Evolutionary conservation across 2,329 filamentous ascomycete genomes (phyloP).

Genomic region (Nigrograna mackinnonii): DNA sequence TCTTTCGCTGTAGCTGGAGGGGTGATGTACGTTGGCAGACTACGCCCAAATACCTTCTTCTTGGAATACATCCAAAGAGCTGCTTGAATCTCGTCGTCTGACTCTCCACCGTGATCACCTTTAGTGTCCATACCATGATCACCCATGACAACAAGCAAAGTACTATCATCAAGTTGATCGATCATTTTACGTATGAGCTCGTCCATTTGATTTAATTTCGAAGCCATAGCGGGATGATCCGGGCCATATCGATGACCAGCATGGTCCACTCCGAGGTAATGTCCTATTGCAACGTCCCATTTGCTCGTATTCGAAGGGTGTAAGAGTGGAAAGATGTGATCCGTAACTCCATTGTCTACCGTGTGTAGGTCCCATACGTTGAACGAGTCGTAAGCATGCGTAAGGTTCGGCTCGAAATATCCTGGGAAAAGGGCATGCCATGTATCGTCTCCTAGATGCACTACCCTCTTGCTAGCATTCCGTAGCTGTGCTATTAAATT

Average conservation of each 20-base stretch:
- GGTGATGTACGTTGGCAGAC: conserved; percentile 60
- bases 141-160: conserved; percentile 93
- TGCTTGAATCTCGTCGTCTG: conserved; percentile 91
- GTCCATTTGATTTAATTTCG: conserved; percentile 93
- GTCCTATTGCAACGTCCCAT: conserved; percentile 95
- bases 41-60: conserved; percentile 80
- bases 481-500: conserved; percentile 69
- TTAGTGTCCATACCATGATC: conserved; percentile 98
- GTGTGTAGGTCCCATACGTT: conserved; percentile 98
- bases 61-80: conserved; percentile 99
- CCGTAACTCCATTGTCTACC: conserved; percentile 90
- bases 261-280: conserved; percentile 94
- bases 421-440: conserved; percentile 92
- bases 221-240: conserved; percentile 86
- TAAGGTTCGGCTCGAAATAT: conserved; percentile 89
- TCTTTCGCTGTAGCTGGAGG: conserved; percentile 74
- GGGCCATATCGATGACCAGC: conserved; percentile 96
- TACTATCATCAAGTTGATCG: conserved; percentile 76
- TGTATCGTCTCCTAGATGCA: conserved; percentile 96
- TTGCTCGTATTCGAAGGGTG: conserved; percentile 64
- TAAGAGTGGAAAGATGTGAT: conserved; percentile 86
- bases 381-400: conserved; percentile 91
- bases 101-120: conserved; percentile 97
- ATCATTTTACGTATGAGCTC: conserved; percentile 73
- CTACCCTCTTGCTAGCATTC: conserved; percentile 73